Conservation (phyloP, 192 early-diverging fungal species). For the Oehlia diaphana region DNA sequence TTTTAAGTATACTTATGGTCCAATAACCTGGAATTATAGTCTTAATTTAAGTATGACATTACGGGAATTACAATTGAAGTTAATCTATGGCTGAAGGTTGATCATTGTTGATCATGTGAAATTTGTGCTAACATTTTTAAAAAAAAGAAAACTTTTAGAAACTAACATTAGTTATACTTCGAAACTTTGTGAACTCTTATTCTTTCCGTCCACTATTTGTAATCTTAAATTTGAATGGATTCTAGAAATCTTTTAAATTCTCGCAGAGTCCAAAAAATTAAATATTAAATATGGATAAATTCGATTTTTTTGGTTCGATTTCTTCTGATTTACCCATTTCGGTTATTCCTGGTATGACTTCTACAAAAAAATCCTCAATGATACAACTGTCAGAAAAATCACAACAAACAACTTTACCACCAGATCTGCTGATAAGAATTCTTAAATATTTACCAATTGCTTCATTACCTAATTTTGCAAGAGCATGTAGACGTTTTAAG, state of each 20-base stretch:
- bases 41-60: too few species aligned
- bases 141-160: too few species aligned
- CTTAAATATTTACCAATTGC: constrained; percentile 48
- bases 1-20: too few species aligned
- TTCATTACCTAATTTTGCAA: constrained; percentile 51
- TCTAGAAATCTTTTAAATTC: not conserved
- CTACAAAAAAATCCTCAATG: not conserved
- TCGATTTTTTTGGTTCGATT: not conserved
- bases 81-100: too few species aligned
- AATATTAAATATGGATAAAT: constrained; percentile 4
- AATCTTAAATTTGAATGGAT: not conserved
- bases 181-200: too few species aligned
- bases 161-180: too few species aligned
- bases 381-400: not conserved
- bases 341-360: not conserved
- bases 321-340: not conserved
- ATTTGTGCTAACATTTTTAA: too few species aligned
- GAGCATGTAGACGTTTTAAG: constrained; percentile 71
- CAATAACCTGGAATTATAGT: too few species aligned
- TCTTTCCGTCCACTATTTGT: too few species aligned
- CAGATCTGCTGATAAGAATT: constrained; percentile 49
- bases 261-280: not conserved
- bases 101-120: too few species aligned
- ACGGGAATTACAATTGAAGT: too few species aligned
- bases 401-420: constrained; percentile 35